A percentile compares a stretch with the other conserved stretches of the same genome.
phyloP scores from a whole-genome alignment of 192 early-diverging fungal genomes.

The Backusella parvicylindrica region DNA sequence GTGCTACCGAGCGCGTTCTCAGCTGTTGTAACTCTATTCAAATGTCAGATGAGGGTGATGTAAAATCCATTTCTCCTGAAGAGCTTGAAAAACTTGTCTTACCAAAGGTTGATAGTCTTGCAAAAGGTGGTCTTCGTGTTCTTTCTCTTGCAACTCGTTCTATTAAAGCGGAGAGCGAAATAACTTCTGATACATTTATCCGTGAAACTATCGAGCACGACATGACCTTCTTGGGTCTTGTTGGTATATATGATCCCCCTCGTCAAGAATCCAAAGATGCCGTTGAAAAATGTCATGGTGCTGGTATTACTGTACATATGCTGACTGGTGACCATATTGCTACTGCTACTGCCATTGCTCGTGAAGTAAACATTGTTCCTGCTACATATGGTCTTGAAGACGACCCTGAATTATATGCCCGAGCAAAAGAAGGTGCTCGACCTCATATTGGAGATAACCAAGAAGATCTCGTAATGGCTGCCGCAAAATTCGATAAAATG shows the following conservation, averaged over 20 bases:
- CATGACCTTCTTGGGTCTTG: constrained; percentile 81
- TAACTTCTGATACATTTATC: constrained; percentile 34
- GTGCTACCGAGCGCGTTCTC: constrained; percentile 89
- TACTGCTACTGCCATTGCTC: constrained; percentile 90
- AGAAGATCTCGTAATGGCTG: constrained; percentile 71
- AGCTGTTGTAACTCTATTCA: constrained; percentile 59
- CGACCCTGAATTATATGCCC: constrained; percentile 27
- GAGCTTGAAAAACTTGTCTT: constrained; percentile 45
- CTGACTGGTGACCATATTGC: constrained; percentile 93
- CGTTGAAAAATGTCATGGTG: constrained; percentile 76
- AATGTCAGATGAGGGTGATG: constrained; percentile 33
- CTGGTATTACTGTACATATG: constrained; percentile 95
- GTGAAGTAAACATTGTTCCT: constrained; percentile 78
- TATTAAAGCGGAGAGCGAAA: constrained; percentile 30
- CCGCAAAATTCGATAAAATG: constrained; percentile 80
- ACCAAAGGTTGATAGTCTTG: constrained; percentile 67
- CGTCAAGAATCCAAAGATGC: constrained; percentile 63
- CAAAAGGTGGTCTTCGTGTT: constrained; percentile 79
- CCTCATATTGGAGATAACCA: constrained; percentile 39
- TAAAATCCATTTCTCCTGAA: constrained; percentile 24
- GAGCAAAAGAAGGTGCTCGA: constrained; percentile 36
- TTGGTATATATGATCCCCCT: constrained; percentile 93
- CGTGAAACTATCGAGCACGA: constrained; percentile 64
- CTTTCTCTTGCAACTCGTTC: constrained; percentile 74
- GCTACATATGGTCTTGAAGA: constrained; percentile 29